These are phyloP conservation scores for Kokia cookei DNA, from an alignment of 441 rosid species.

Conservation along the genomic window DNA sequence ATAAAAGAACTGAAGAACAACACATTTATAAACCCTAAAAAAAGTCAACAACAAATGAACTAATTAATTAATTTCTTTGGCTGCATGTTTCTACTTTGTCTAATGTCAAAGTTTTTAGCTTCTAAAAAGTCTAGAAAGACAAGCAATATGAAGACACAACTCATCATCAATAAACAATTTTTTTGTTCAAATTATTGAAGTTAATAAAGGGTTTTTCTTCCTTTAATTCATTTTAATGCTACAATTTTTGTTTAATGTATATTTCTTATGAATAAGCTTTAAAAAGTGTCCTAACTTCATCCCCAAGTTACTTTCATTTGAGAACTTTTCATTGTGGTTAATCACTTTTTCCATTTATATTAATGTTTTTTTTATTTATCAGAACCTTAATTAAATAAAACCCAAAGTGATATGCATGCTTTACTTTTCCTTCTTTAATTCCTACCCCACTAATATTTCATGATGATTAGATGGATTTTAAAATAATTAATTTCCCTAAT, in stretches of 20 bases:
- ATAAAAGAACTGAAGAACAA: no score
- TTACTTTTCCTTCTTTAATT: background rate
- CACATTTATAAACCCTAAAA: no score
- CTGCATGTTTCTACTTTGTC: no score
- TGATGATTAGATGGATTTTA: conserved; percentile 19
- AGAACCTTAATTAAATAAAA: conserved; percentile 4
- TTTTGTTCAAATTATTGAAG: no score
- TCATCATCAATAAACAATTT: no score
- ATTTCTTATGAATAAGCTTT: background rate
- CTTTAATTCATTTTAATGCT: background rate
- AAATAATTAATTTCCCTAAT: background rate
- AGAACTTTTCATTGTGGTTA: background rate
- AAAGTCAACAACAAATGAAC: no score
- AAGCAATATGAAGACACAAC: no score
- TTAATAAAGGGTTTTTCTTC: background rate
- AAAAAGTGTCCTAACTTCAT: conserved; percentile 17
- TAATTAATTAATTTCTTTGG: no score
- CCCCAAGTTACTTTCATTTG: conserved; percentile 11
- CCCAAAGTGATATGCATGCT: conserved; percentile 18
- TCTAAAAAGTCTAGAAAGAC: no score
- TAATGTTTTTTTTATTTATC: background rate
- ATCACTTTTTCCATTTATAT: background rate
- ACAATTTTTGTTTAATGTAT: no score
- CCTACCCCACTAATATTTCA: conserved; percentile 20
- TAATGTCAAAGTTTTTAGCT: no score